phyloP scores from a whole-genome alignment of 768 basidiomycete genomes.

The Tricholoma flavovirens region DNA sequence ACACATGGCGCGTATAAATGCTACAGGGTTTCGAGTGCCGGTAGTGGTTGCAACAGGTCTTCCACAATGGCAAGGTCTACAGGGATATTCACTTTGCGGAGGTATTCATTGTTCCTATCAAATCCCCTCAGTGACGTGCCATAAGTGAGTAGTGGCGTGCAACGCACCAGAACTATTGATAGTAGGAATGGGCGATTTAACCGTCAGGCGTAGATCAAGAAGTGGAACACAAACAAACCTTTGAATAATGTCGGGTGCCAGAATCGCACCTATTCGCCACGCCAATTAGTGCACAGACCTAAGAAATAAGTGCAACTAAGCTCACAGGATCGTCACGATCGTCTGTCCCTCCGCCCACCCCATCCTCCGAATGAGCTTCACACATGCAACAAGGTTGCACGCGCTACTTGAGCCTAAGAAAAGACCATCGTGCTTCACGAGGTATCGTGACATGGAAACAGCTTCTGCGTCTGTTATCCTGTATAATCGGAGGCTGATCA shows the following conservation, averaged over 20 bases:
- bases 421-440: slow-evolving; percentile 86
- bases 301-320: slow-evolving; percentile 8
- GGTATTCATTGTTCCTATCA: slow-evolving; percentile 49
- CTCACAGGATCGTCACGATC: slow-evolving; percentile 83
- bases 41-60: slow-evolving; percentile 29
- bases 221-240: slow-evolving; percentile 39
- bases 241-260: slow-evolving; percentile 88
- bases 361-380: slow-evolving; percentile 69
- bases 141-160: background rate
- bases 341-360: slow-evolving; percentile 64
- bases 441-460: slow-evolving; percentile 91
- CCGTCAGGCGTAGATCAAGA: background rate
- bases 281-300: background rate
- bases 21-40: slow-evolving; percentile 11
- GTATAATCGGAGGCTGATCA: background rate
- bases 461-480: slow-evolving; percentile 93
- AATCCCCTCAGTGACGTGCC: background rate
- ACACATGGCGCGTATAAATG: background rate
- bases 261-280: slow-evolving; percentile 67
- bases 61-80: slow-evolving; percentile 36
- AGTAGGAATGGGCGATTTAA: background rate
- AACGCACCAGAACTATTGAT: slow-evolving; percentile 40
- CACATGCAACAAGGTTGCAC: slow-evolving; percentile 90
- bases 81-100: slow-evolving; percentile 40
- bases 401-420: slow-evolving; percentile 96